Conservation (phyloP, 257 asterid genomes). For the Asclepias syriaca region DNA sequence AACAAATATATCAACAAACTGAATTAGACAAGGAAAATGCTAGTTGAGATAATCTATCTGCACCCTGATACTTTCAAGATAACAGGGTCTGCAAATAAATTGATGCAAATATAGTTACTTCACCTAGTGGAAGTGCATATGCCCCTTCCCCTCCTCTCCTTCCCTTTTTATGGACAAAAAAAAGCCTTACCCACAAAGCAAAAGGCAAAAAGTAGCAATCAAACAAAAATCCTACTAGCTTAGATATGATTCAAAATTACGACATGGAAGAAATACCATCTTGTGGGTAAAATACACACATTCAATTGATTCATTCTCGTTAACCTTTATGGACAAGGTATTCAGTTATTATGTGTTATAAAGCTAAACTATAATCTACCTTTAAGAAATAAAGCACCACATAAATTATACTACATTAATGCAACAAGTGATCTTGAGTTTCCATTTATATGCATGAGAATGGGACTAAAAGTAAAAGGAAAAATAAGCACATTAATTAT, state of each 20-base stretch:
- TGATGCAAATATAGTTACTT: too few species aligned
- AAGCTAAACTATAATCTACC: background rate
- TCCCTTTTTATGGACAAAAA: too few species aligned
- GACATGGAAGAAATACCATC: background rate
- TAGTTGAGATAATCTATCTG: background rate
- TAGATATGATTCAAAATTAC: background rate
- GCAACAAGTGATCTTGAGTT: background rate
- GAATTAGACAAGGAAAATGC: background rate
- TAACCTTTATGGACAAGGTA: background rate
- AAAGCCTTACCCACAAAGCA: background rate
- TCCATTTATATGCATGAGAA: background rate
- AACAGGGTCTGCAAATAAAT: background rate
- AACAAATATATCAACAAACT: background rate
- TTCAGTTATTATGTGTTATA: background rate
- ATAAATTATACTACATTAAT: background rate
- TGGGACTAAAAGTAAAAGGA: background rate
- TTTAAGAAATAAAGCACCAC: background rate
- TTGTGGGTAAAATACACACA: background rate
- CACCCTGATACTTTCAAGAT: background rate
- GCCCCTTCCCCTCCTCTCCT: too few species aligned
- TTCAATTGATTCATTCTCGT: background rate
- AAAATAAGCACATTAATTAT: background rate
- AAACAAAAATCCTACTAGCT: background rate
- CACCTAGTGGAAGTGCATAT: too few species aligned
- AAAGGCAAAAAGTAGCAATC: background rate